Evolutionary conservation across 306 rosid genomes (phyloP), one percentile per base, ranked within the genome.

Genomic region (Quercus rubra): DNA sequence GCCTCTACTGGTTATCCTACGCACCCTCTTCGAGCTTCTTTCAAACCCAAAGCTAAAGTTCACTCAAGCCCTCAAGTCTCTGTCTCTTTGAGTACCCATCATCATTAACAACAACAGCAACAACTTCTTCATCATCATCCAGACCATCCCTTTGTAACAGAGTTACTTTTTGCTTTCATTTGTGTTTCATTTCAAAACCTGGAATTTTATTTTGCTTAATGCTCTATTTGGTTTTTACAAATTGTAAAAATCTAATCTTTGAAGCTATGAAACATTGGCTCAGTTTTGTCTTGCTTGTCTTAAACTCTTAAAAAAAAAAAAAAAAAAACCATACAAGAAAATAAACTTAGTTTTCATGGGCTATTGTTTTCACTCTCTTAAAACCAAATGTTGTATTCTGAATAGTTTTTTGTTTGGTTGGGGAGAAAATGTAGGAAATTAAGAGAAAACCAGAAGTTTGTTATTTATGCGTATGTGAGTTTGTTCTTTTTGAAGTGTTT

Each of bases 111-210:
- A 27, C 55, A 66, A 35, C 7, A 3, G 4, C 41, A 35, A 35
- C 41, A 35, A 3, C 41, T 35, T 35, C 41, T 35, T 71, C 75
- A 70, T 38, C 20, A 23, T 84, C 85, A 55, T 63, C 55, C 27
- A 66, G 85, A 64, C 85, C 82, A 52, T 55, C 96, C 97, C 49
- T 92, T 94, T 79, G 90, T 86, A 38, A 93, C 97, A 1, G 92
- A 92, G 91, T 94, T 90, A 58, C 61, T 27, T 21, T 20, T 13
- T 74, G 6, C 38, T 80, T 69, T 5, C 13, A 27, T 75, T 52
- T 41, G 27, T 49, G 59, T 52, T 55, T 9, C 30, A 5, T 52
- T 80, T 27, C 28, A 3, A 46, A 68, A 73, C 74, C 74, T 23
- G 23, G 18, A 77, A 81, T 15, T 58, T 64, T 2, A 38, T 23